Evolutionary conservation across 106 monocot species (phyloP).

Genomic region (Vanilla planifolia): DNA sequence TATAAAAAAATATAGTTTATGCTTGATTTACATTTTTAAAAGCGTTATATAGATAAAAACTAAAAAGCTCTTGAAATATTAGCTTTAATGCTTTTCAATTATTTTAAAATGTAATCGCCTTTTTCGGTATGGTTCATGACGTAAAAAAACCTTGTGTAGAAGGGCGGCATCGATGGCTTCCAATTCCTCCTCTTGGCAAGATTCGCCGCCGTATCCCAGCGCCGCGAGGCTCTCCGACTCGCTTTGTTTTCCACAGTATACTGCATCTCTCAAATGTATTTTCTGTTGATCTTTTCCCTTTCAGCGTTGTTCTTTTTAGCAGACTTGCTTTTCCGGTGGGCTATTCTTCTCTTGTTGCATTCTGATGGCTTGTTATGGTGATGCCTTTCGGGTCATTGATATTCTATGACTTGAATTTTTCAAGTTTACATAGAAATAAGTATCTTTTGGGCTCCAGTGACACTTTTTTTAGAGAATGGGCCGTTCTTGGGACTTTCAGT

Average conservation of each 20-base stretch:
- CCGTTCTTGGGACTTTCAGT: background rate
- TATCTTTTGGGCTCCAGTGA: background rate
- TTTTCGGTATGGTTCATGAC: no score
- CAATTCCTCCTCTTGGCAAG: background rate
- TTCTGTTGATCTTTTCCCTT: background rate
- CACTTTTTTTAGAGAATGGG: background rate
- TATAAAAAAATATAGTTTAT: no score
- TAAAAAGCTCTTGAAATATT: no score
- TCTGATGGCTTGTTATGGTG: no score
- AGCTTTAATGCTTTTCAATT: no score
- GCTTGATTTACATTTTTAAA: no score
- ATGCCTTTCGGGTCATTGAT: no score
- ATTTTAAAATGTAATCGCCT: no score
- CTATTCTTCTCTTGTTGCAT: background rate
- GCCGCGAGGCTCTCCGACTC: conserved; percentile 84
- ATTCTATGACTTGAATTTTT: no score
- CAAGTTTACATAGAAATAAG: no score
- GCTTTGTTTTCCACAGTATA: conserved; percentile 77
- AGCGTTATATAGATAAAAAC: no score
- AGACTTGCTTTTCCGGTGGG: background rate
- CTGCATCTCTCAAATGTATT: conserved; percentile 88
- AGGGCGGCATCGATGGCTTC: background rate
- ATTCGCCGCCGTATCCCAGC: conserved; percentile 42
- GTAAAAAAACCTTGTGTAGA: no score
- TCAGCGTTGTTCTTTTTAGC: background rate